Base-by-base conservation (phyloP, 1,284 basidiomycete genomes). In the Coriolopsis trogii region DNA sequence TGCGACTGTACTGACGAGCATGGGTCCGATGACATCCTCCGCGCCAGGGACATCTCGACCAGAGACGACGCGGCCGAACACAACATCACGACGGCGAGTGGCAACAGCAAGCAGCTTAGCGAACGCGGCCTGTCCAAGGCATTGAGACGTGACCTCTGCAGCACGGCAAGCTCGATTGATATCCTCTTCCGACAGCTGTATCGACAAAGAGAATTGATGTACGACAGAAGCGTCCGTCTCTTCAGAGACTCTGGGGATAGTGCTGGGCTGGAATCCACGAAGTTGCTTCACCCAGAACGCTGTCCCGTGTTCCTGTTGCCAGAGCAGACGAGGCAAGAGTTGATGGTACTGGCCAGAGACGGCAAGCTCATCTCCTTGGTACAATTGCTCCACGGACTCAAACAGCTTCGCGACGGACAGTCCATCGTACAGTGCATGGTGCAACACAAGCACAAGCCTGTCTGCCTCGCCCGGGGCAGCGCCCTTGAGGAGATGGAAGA, bases 391-490 rank as follows among this genome's bases (percentile, higher is more conserved):
- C 2, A 80, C 68, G 23, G 61, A 48, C 8, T 70, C 57, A 21
- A 78, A 59, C 3, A 80, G 64, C 25, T 60, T 65, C 8, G 64
- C 62, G 21, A 80, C 61, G 13, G 77, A 77, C 12, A 75, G 54
- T 5, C 78, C 79, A 52, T 80, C 78, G 51, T 80, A 80, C n/a
- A 80, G 58, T 2, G 77, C 76, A 59, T 80, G 79, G 53, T 80
- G 79, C 63, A 80, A 67, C 30, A 73, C 67, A 6, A 80, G 58
- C 10, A 78, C 68, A 4, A 80, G 66, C 18, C 55, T 55, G 44
- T 56, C 47, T 18, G 51, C 33, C 6, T 48, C 50, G 15, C 52
- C 49, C n/a, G 51, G 34, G 23, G 56, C 49, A 33, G 31, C 15
- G 5, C 36, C 55, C 36, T 51, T 43, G 18, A 53, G 46, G 25